phyloP scores from a whole-genome alignment of 768 basidiomycete species.

The Dentipellis fragilis region DNA sequence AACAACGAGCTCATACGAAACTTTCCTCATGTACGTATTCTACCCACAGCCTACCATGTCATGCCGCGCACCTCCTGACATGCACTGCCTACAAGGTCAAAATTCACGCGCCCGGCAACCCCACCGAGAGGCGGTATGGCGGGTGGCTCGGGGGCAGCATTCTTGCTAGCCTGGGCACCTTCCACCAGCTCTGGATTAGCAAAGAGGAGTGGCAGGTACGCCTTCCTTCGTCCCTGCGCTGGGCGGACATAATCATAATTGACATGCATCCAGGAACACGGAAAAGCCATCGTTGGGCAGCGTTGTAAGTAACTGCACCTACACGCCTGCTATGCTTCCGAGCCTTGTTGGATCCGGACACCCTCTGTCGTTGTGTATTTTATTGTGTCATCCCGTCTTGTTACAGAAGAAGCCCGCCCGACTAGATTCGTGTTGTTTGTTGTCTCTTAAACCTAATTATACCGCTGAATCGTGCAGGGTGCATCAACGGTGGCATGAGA shows the following conservation, averaged over 20 bases:
- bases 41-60: not conserved
- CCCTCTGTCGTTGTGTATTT: too few relatives aligned
- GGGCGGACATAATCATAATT: not conserved
- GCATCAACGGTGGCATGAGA: too few relatives aligned
- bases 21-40: conserved; percentile 63
- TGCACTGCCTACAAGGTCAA: conserved; percentile 47
- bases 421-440: too few relatives aligned
- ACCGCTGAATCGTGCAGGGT: too few relatives aligned
- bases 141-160: conserved; percentile 97
- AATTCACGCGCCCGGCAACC: conserved; percentile 87
- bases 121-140: conserved; percentile 82
- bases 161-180: conserved; percentile 88
- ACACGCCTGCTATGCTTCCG: too few relatives aligned
- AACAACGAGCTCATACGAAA: conserved; percentile 62
- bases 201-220: conserved; percentile 86
- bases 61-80: not conserved
- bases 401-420: too few relatives aligned
- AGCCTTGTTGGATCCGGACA: too few relatives aligned
- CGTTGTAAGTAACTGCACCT: conserved; percentile 60
- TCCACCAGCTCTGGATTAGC: conserved; percentile 96
- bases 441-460: too few relatives aligned
- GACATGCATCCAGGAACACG: conserved; percentile 51
- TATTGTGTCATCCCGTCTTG: too few relatives aligned
- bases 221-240: conserved; percentile 3
- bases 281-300: conserved; percentile 72